A percentile compares a stretch with the other conserved stretches of the same genome.
phyloP scores from a whole-genome alignment of 176 grass and related monocot genomes.

The Chloris gayana region DNA sequence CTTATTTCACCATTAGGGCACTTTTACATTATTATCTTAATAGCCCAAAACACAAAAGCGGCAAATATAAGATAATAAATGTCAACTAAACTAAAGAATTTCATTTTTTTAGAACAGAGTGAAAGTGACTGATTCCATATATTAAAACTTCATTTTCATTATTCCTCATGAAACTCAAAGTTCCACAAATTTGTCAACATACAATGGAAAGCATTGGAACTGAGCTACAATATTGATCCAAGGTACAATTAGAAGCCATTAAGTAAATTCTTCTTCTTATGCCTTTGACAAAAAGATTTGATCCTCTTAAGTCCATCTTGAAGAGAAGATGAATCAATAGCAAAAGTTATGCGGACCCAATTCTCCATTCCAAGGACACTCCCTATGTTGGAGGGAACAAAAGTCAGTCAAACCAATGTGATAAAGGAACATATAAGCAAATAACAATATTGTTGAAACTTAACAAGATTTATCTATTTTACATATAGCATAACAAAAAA shows the following conservation, averaged over 20 bases:
- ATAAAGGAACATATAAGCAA: not conserved
- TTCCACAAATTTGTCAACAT: not conserved
- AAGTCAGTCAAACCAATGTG: not conserved
- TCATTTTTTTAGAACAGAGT: not conserved
- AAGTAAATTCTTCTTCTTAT: slow-evolving; percentile 39
- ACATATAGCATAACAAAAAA: not conserved
- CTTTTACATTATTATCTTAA: not conserved
- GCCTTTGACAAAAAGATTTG: slow-evolving; percentile 49
- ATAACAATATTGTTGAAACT: not conserved
- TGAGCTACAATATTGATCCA: not conserved
- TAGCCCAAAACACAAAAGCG: not conserved
- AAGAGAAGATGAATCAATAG: slow-evolving; percentile 52
- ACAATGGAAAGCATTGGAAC: not conserved
- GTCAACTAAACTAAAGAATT: not conserved
- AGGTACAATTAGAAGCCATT: slow-evolving; percentile 14
- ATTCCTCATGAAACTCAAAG: not conserved
- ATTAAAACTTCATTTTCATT: not conserved
- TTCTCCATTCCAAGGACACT: slow-evolving; percentile 59
- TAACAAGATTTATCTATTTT: not conserved
- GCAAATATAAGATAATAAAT: not conserved
- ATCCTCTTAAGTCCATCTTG: slow-evolving; percentile 54
- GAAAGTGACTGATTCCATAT: not conserved
- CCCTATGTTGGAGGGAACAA: slow-evolving; percentile 8
- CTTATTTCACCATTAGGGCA: not conserved
- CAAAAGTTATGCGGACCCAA: slow-evolving; percentile 57